These are phyloP conservation scores for Colletotrichum sp. DNA, from an alignment of 2,329 filamentous ascomycete species.

Conservation along the genomic window DNA sequence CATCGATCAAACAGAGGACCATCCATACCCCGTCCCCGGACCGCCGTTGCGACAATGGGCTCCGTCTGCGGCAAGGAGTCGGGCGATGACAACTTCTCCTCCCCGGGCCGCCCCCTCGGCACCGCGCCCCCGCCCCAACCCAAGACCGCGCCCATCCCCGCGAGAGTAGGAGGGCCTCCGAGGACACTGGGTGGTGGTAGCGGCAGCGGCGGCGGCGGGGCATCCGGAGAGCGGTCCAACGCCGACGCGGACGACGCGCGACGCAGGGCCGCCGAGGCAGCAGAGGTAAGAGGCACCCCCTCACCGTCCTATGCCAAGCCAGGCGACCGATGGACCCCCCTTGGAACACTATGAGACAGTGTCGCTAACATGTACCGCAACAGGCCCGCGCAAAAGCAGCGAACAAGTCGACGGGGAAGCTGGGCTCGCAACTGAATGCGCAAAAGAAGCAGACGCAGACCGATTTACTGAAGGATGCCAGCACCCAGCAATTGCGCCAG, in stretches of 20 bases:
- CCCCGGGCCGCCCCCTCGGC: conserved; percentile 75
- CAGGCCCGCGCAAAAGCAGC: conserved; percentile 72
- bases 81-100: conserved; percentile 72
- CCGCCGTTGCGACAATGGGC: conserved; percentile 65
- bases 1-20: neutral
- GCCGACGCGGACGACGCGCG: conserved; percentile 63
- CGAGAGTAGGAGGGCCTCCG: conserved; percentile 58
- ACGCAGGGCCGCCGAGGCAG: conserved; percentile 78
- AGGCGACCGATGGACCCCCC: neutral
- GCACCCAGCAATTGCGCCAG: conserved; percentile 67
- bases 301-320: neutral
- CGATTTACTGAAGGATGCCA: conserved; percentile 71
- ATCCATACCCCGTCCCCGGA: neutral
- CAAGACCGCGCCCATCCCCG: conserved; percentile 57
- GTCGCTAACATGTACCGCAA: neutral
- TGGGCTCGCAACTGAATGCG: conserved; percentile 72
- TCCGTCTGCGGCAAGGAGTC: conserved; percentile 85
- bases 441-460: conserved; percentile 77
- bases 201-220: conserved; percentile 36
- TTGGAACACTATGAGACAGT: neutral
- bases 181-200: conserved; percentile 66
- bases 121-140: conserved; percentile 54
- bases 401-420: conserved; percentile 67
- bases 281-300: conserved; percentile 68
- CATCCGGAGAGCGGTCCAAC: conserved; percentile 25